Base-by-base conservation (phyloP, 1,139 yeast genomes). In the Geotrichum aggregatum region DNA sequence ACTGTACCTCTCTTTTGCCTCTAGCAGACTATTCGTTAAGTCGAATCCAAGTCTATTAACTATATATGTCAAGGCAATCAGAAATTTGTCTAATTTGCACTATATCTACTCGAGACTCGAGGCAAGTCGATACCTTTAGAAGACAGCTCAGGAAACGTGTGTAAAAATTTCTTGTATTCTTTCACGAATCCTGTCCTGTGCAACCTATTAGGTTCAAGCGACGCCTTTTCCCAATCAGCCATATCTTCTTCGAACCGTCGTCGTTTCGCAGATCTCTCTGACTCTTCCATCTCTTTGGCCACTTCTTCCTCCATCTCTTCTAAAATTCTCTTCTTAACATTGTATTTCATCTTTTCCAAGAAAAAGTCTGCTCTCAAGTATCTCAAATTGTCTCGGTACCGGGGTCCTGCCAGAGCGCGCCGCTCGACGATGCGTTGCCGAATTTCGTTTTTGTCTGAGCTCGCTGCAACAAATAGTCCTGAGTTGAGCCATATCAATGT, bases 401-500 rank as follows among this genome's bases (percentile, higher is more conserved):
- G 14, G 5, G 24, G 3, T 4, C 35, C 24, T 11, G 16, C 28
- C 11, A 26, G 28, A n/a, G 26, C 28, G 5, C 19, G 24, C 14
- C 21, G 30, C 8, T 26, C 35, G 8, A 22, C 44, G 10, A 28
- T 16, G 24, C 44, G 44, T 16, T 10, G 14, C 24, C n/a, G 14
- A 10, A 28, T 5, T n/a, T 41, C 35, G 24, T 24, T 21, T 22
- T 16, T 19, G 36, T 30, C 30, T 8, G 33, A 24, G 5, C 28
- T 16, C 13, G 22, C 19, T 13, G 19, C 10, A 16, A 21, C 5
- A 11, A 19, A 11, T 13, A 4, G 19, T 3, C 35, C 38, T 5
- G 44, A 28, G 21, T 44, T 49, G 13, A 49, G 39, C 35, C 46
- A 43, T 35, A 49, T 39, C 5, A 49, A 16, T 3, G 44, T n/a